Percentiles rank a stretch among this genome's conserved stretches.
Conservation (phyloP, 176 grass and related monocot species). For the Musa schizocarpa region DNA sequence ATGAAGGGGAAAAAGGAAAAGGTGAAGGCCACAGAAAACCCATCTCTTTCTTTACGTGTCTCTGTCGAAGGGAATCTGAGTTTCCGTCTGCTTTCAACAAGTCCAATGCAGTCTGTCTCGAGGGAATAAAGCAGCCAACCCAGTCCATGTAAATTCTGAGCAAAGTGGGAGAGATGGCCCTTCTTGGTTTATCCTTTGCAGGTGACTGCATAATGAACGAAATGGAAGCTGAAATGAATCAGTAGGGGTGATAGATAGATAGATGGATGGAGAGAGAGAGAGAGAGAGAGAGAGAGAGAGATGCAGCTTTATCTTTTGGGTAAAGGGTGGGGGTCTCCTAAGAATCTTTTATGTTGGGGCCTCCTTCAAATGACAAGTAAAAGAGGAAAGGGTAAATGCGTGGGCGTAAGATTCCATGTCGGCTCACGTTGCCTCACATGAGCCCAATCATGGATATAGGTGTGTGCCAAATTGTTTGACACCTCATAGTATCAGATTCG, state of each 20-base stretch:
- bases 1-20: constrained; percentile 24
- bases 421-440: constrained; percentile 22
- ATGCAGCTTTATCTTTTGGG: constrained; percentile 21
- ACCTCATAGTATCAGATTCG: constrained; percentile 13
- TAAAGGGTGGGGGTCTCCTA: not conserved
- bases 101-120: constrained; percentile 55
- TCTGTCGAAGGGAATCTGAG: constrained; percentile 55
- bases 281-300: not conserved
- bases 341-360: constrained; percentile 16
- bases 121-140: constrained; percentile 51
- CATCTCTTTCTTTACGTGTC: constrained; percentile 24
- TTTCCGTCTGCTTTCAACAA: constrained; percentile 80
- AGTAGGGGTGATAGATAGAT: not conserved
- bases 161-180: not conserved
- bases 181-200: constrained; percentile 3
- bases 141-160: constrained; percentile 30
- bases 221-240: constrained; percentile 4
- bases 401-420: constrained; percentile 7
- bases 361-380: not conserved
- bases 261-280: not conserved
- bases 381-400: not conserved
- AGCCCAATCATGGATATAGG: constrained; percentile 20
- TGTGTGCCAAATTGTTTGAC: not conserved
- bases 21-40: constrained; percentile 18
- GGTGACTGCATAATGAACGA: not conserved